Evolutionary conservation across 495 filamentous ascomycete species (phyloP).

Genomic region (Trichoderma orchidacearum): DNA sequence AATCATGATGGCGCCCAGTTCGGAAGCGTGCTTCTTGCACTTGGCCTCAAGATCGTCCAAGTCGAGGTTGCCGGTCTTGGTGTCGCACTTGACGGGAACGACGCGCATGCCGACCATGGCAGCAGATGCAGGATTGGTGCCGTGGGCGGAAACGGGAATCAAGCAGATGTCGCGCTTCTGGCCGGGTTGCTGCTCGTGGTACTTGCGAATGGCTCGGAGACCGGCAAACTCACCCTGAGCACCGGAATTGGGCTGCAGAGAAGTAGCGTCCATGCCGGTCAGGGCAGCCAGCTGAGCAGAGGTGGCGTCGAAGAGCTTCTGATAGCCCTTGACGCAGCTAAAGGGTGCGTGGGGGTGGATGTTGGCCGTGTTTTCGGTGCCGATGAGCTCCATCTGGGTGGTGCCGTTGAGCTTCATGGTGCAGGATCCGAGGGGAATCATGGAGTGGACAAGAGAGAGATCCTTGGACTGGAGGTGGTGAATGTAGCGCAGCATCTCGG

Average conservation of each 20-base stretch:
- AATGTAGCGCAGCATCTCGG: slow-evolving; percentile 90
- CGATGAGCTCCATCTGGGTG: slow-evolving; percentile 3
- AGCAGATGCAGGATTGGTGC: slow-evolving; percentile 92
- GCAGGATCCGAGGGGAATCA: slow-evolving; percentile 98
- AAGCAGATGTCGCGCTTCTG: slow-evolving; percentile 82
- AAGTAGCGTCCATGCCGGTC: slow-evolving; percentile 82
- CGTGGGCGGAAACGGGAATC: slow-evolving; percentile 93
- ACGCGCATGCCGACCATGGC: slow-evolving; percentile 98
- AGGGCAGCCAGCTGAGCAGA: slow-evolving; percentile 69
- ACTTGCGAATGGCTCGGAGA: slow-evolving; percentile 84
- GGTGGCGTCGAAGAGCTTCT: slow-evolving; percentile 52
- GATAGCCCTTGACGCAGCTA: slow-evolving; percentile 54
- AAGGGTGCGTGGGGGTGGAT: slow-evolving; percentile 73
- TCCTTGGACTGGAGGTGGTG: slow-evolving; percentile 92
- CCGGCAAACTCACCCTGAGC: slow-evolving; percentile 96
- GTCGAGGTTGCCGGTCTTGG: slow-evolving; percentile 80
- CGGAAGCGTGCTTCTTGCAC: slow-evolving; percentile 71
- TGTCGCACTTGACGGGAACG: slow-evolving; percentile 84
- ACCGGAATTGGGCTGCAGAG: slow-evolving; percentile 91
- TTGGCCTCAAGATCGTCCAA: slow-evolving; percentile 75
- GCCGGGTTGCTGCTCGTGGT: slow-evolving; percentile 48
- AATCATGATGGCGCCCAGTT: slow-evolving; percentile 93
- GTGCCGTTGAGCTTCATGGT: slow-evolving; percentile 99
- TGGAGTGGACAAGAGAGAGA: slow-evolving; percentile 87
- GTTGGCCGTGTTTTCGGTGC: slow-evolving; percentile 71